Percentiles rank a stretch among this genome's conserved stretches.
Evolutionary conservation across 345 rosid genomes (phyloP).

Genomic region (Physaria fendleri): DNA sequence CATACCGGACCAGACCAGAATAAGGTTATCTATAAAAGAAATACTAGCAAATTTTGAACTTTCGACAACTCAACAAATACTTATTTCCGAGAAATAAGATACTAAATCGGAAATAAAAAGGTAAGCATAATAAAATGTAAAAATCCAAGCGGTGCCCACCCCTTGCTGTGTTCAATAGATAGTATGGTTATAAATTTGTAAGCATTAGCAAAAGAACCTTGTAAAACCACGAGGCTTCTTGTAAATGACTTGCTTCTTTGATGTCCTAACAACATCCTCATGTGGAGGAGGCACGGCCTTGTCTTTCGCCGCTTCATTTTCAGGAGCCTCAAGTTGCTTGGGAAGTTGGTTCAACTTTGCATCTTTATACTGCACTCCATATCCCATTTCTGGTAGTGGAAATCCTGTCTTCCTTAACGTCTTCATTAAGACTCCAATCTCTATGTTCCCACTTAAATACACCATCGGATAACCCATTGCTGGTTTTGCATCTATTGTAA

Average conservation of each 20-base stretch:
- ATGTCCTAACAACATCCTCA: neutral
- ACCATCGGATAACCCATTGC: neutral
- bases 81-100: too few species aligned
- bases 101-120: too few species aligned
- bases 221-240: conserved; percentile 2
- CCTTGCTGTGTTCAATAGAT: too few species aligned
- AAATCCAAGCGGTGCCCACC: too few species aligned
- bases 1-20: too few species aligned
- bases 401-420: conserved; percentile 6
- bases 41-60: too few species aligned
- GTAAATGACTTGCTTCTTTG: neutral
- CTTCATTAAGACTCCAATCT: conserved; percentile 19
- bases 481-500: conserved; percentile 11
- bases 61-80: too few species aligned
- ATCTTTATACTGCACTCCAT: conserved; percentile 15
- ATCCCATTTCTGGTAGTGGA: neutral
- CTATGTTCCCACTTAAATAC: conserved; percentile 20
- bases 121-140: too few species aligned
- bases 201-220: conserved; percentile 1
- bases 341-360: neutral
- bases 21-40: too few species aligned
- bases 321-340: conserved; percentile 6
- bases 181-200: too few species aligned
- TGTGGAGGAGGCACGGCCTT: neutral
- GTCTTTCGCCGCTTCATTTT: neutral